Evolutionary conservation across 2,329 filamentous ascomycete species (phyloP).

Genomic region (Pseudomassariella vexata): DNA sequence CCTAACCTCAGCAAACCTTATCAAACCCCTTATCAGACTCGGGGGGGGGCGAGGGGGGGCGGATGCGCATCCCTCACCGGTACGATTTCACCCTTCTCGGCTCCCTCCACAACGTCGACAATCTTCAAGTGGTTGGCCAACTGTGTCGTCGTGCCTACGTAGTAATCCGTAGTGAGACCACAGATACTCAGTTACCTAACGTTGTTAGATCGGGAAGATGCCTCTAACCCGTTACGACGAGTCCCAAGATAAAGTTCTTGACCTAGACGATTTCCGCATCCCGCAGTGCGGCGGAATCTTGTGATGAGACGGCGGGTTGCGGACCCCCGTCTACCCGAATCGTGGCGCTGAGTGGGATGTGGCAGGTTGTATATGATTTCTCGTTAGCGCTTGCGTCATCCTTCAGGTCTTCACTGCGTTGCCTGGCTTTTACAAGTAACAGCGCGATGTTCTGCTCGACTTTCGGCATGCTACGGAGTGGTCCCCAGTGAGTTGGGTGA

Average conservation of each 20-base stretch:
- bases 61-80: constrained; percentile 38
- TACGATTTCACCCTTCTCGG: constrained; percentile 27
- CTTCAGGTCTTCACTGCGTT: constrained; percentile 9
- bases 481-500: constrained; percentile 31
- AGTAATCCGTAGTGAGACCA: constrained; percentile 43
- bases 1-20: too few relatives aligned
- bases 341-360: constrained; percentile 38
- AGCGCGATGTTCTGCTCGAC: constrained; percentile 35
- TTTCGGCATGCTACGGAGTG: constrained; percentile 33
- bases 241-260: constrained; percentile 40
- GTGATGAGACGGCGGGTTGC: constrained; percentile 23
- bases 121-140: constrained; percentile 41
- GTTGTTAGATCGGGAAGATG: constrained; percentile 22
- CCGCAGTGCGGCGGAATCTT: constrained; percentile 17
- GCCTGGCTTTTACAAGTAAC: constrained; percentile 26
- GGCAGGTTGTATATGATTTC: constrained; percentile 30
- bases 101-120: constrained; percentile 24
- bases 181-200: constrained; percentile 32
- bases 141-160: constrained; percentile 39
- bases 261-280: constrained; percentile 30
- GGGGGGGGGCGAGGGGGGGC: too few relatives aligned
- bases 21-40: too few relatives aligned
- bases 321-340: constrained; percentile 14
- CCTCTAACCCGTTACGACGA: constrained; percentile 37
- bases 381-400: constrained; percentile 5